Conservation (phyloP, 1,284 basidiomycete species). For the Trichosporon ovoides region DNA sequence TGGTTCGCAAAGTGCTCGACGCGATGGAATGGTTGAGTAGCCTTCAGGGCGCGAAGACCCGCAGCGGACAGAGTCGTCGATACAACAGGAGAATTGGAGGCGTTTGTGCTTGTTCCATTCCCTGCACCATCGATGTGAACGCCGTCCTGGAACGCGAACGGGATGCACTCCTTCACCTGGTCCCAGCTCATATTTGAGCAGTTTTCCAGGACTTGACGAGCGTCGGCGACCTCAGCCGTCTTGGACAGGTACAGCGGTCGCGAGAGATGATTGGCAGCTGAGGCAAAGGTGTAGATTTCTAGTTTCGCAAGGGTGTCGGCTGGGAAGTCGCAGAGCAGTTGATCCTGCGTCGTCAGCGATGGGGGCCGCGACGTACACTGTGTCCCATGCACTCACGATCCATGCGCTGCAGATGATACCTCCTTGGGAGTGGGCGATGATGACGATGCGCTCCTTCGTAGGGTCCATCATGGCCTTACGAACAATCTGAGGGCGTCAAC, state of each 20-base stretch:
- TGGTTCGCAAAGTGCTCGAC: constrained; percentile 41
- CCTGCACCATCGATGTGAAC: neutral
- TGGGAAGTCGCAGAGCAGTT: constrained; percentile 32
- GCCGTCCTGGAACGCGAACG: neutral
- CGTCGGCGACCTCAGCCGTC: neutral
- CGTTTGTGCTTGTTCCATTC: neutral
- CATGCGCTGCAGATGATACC: constrained; percentile 34
- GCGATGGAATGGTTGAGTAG: constrained; percentile 17
- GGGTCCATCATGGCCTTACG: constrained; percentile 18
- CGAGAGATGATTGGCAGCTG: constrained; percentile 38
- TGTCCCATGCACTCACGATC: constrained; percentile 1
- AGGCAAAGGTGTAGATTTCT: constrained; percentile 42
- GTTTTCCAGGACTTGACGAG: neutral
- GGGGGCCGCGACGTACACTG: neutral
- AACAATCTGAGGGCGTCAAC: constrained; percentile 6
- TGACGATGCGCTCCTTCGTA: constrained; percentile 28
- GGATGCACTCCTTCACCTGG: neutral
- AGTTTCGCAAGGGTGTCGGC: constrained; percentile 26
- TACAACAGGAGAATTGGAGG: neutral
- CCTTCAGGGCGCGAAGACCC: constrained; percentile 8
- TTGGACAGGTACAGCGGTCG: neutral
- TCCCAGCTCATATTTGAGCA: neutral
- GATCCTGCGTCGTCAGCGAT: constrained; percentile 17
- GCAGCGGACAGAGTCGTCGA: neutral
- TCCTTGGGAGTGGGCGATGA: constrained; percentile 39